phyloP scores from a whole-genome alignment of 352 stramenopile genomes.

The Phytophthora ramorum region DNA sequence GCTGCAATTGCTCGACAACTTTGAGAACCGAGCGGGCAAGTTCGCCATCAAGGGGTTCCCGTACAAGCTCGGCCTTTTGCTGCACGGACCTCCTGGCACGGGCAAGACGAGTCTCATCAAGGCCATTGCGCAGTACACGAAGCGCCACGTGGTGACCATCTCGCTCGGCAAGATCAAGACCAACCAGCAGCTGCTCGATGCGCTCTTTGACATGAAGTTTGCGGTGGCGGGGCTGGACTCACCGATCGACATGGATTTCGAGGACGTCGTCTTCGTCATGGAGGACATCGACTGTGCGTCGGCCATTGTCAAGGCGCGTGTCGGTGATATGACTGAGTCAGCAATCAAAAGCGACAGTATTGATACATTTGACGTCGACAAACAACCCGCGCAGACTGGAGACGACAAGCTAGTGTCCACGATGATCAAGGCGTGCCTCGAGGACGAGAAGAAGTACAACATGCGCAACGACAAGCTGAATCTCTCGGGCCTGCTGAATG shows the following conservation, averaged over 20 bases:
- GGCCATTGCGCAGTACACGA: slow-evolving; percentile 74
- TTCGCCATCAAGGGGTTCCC: slow-evolving; percentile 89
- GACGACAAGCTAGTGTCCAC: slow-evolving; percentile 44
- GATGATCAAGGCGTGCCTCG: slow-evolving; percentile 41
- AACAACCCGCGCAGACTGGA: slow-evolving; percentile 14
- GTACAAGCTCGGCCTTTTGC: slow-evolving; percentile 85
- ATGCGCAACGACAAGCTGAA: slow-evolving; percentile 67
- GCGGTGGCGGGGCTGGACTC: slow-evolving; percentile 59
- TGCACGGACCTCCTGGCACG: slow-evolving; percentile 85
- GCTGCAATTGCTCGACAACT: slow-evolving; percentile 78
- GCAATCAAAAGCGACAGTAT: slow-evolving; percentile 10
- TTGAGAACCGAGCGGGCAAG: slow-evolving; percentile 67
- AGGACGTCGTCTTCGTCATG: slow-evolving; percentile 91
- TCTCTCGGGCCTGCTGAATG: slow-evolving; percentile 86
- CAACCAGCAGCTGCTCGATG: slow-evolving; percentile 85
- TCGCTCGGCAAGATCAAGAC: slow-evolving; percentile 74
- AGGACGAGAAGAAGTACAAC: slow-evolving; percentile 39
- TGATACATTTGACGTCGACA: neutral
- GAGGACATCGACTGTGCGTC: slow-evolving; percentile 88
- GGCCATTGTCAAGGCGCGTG: slow-evolving; percentile 62
- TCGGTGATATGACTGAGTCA: slow-evolving; percentile 57
- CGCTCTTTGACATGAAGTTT: slow-evolving; percentile 77
- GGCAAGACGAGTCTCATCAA: slow-evolving; percentile 91
- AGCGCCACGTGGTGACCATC: slow-evolving; percentile 72
- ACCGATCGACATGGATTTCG: slow-evolving; percentile 68